Evolutionary conservation across 2,329 filamentous ascomycete genomes (phyloP).

Genomic region (Trichoderma sp.): DNA sequence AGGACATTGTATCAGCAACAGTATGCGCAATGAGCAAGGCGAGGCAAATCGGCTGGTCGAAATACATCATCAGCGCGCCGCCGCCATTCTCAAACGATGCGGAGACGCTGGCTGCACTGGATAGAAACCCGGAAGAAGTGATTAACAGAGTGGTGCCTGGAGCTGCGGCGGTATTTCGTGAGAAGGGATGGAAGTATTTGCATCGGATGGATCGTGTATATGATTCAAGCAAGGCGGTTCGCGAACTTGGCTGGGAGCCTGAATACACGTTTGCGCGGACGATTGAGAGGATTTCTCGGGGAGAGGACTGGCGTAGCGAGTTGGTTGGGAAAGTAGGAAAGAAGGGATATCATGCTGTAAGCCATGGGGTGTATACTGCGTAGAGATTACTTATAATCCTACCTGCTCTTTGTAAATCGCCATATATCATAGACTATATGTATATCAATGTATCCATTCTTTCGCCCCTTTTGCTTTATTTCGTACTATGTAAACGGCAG

Average conservation of each 20-base stretch:
- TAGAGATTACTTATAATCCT: constrained; percentile 28
- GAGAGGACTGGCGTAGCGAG: constrained; percentile 44
- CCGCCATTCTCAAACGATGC: constrained; percentile 41
- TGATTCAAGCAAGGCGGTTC: constrained; percentile 44
- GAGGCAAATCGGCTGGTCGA: constrained; percentile 38
- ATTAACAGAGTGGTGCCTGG: constrained; percentile 35
- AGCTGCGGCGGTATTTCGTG: constrained; percentile 36
- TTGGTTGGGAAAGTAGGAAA: constrained; percentile 44
- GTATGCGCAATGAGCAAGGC: constrained; percentile 43
- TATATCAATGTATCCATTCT: background rate
- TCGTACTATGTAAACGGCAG: background rate
- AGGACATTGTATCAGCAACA: constrained; percentile 47
- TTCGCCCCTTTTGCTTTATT: background rate
- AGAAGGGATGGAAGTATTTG: constrained; percentile 42
- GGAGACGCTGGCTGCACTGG: constrained; percentile 38
- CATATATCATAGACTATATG: background rate
- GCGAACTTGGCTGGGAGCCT: constrained; percentile 47
- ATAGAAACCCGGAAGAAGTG: constrained; percentile 37
- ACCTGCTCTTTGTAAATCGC: background rate
- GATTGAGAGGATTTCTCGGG: constrained; percentile 39
- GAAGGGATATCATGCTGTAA: constrained; percentile 47
- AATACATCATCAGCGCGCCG: constrained; percentile 49
- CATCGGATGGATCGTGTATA: constrained; percentile 48
- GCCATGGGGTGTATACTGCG: constrained; percentile 48
- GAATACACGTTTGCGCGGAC: constrained; percentile 44